Evolutionary conservation across 345 rosid species (phyloP).

Genomic region (Aquilaria yunnanensis): DNA sequence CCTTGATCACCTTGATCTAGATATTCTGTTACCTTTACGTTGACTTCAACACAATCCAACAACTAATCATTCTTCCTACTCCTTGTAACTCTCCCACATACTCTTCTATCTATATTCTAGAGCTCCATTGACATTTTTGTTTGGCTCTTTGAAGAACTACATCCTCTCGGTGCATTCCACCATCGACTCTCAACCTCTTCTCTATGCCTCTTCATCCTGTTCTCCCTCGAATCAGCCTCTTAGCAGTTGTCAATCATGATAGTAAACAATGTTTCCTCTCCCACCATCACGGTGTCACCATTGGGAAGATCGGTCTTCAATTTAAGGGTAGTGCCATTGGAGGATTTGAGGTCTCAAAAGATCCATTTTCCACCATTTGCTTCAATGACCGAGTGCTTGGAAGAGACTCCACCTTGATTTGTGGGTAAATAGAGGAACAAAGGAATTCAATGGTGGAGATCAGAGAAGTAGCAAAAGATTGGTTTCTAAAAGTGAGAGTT

Average conservation of each 20-base stretch:
- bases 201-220: not conserved
- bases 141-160: conserved; percentile 23
- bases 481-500: too few species aligned
- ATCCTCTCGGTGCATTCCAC: conserved; percentile 21
- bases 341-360: conserved; percentile 65
- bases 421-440: too few species aligned
- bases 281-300: conserved; percentile 65
- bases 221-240: not conserved
- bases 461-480: too few species aligned
- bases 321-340: conserved; percentile 74
- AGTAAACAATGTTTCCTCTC: conserved; percentile 53
- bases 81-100: conserved; percentile 26
- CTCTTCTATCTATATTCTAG: conserved; percentile 13
- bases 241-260: conserved; percentile 24
- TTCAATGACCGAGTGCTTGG: conserved; percentile 61
- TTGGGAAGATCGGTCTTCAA: conserved; percentile 34
- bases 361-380: conserved; percentile 58
- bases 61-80: conserved; percentile 17
- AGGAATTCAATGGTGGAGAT: too few species aligned
- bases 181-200: conserved; percentile 14
- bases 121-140: conserved; percentile 11
- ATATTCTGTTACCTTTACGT: conserved; percentile 13
- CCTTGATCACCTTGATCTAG: conserved; percentile 8
- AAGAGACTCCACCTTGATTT: conserved; percentile 30
- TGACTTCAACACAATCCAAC: conserved; percentile 10